These are phyloP conservation scores for Luzula sylvatica DNA, from an alignment of 176 grass and related monocot genomes.

Conservation along the genomic window DNA sequence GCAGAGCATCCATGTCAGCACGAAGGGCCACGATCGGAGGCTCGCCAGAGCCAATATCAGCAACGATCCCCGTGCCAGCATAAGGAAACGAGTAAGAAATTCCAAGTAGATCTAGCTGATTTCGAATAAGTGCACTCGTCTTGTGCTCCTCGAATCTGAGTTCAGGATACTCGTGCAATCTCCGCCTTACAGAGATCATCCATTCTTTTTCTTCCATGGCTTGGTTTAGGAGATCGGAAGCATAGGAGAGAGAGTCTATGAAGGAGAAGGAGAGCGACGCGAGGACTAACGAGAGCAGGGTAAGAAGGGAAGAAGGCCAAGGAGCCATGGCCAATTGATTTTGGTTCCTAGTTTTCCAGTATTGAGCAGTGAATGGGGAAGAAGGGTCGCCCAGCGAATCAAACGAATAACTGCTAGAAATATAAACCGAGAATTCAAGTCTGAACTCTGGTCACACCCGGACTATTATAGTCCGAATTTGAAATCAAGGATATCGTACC, in stretches of 20 bases:
- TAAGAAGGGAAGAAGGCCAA: constrained; percentile 16
- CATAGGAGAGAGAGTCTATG: constrained; percentile 21
- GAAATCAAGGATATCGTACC: too few species aligned
- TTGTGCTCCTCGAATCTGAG: constrained; percentile 69
- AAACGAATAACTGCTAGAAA: too few species aligned
- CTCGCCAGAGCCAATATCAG: constrained; percentile 59
- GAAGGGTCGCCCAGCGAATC: too few species aligned
- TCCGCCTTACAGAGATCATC: constrained; percentile 54
- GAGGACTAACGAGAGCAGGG: constrained; percentile 5
- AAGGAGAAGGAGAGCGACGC: constrained; percentile 9
- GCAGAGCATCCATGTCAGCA: constrained; percentile 93
- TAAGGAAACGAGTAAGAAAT: constrained; percentile 33
- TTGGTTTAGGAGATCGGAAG: constrained; percentile 40
- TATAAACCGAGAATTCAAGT: too few species aligned
- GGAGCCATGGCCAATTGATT: too few species aligned
- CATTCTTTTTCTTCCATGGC: constrained; percentile 49
- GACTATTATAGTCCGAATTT: too few species aligned
- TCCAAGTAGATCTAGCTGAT: constrained; percentile 54
- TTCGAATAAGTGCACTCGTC: constrained; percentile 67
- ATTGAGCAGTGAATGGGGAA: too few species aligned
- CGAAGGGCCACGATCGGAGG: constrained; percentile 73
- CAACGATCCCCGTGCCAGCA: constrained; percentile 55
- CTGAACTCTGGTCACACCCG: too few species aligned
- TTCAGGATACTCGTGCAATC: constrained; percentile 79
- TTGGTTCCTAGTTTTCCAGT: too few species aligned